phyloP scores from a whole-genome alignment of 2,329 filamentous ascomycete species.

The Periconia sp. region DNA sequence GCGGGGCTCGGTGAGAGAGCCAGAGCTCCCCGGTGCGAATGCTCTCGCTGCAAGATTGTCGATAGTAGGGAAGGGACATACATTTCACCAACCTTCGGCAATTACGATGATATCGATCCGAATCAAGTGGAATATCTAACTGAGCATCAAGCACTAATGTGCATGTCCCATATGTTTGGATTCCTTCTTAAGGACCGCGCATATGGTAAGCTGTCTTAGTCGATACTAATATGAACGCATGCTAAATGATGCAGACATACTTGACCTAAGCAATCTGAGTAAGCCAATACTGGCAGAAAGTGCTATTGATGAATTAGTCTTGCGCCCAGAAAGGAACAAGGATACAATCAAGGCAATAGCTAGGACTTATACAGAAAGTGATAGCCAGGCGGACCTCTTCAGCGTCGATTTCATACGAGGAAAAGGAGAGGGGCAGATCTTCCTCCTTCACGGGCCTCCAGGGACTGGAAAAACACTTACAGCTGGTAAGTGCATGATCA shows the following conservation, averaged over 20 bases:
- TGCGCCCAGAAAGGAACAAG: conserved; percentile 15
- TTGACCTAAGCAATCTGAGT: conserved; percentile 6
- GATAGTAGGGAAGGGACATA: not conserved
- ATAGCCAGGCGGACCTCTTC: conserved; percentile 2
- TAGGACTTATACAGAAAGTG: conserved; percentile 11
- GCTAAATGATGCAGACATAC: conserved; percentile 5
- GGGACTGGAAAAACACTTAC: conserved; percentile 91
- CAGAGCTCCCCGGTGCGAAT: conserved; percentile 2
- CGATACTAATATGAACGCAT: not conserved
- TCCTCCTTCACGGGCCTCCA: conserved; percentile 78
- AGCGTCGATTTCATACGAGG: conserved; percentile 12
- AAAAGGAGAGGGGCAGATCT: conserved; percentile 40
- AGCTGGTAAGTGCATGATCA: conserved; percentile 29
- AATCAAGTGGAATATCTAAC: conserved; percentile 1
- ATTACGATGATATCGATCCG: conserved; percentile 10
- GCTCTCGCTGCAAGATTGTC: not conserved
- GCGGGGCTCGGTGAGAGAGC: not conserved
- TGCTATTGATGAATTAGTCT: conserved; percentile 8
- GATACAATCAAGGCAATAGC: conserved; percentile 14
- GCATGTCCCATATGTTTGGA: conserved; percentile 8
- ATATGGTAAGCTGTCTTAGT: conserved; percentile 3
- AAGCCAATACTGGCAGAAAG: conserved; percentile 6
- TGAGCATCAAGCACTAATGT: conserved; percentile 10
- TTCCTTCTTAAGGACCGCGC: conserved; percentile 8
- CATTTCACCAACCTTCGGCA: conserved; percentile 2